Evolutionary conservation across 345 rosid genomes (phyloP), one percentile per base, ranked within the genome.

Genomic region (Physaria fendleri): DNA sequence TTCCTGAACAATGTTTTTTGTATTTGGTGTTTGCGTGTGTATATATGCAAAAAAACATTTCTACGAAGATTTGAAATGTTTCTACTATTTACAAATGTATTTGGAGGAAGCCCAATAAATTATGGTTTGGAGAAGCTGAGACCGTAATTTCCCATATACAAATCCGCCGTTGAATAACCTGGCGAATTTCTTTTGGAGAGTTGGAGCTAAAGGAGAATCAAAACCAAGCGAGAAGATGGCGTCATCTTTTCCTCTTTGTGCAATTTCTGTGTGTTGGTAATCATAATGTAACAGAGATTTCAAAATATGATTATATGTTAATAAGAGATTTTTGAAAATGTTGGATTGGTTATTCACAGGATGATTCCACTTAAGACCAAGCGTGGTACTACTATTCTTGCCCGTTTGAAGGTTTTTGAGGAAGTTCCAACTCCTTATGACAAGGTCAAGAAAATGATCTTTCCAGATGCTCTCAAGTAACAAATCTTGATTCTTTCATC

Each of bases 341-440:
- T 30, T 32, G 14, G 27, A 33, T 57, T 38, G 38, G 32, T 40
- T 3, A 34, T 34, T 59, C 2, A 47, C 54, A 83, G 90, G 10
- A 90, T 85, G 97, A 85, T 87, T 29, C 97, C 90, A 2, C 93
- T 84, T 64, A 90, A 87, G 88, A 85, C 87, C 5, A 87, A 90
- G 83, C 78, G 93, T 23, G 97, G 94, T 16, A 95, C 85, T 3
- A 83, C 83, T 5, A 89, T 94, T 0, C 87, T 90, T 74, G 85
- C 77, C 1, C 78, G 95, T 6, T 67, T 87, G 84, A 90, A 85
- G 81, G 85, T 64, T 11, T 90, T 78, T 62, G 97, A 85, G 25
- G 97, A 88, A 25, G 56, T 90, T 18, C 97, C 97, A 3, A 75
- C 90, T 2, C 95, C 97, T 8, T 90, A 77, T 61, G 93, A 90